These are phyloP conservation scores for Chlorella sp. DNA, from an alignment of 139 green algal species.

Conservation along the genomic window DNA sequence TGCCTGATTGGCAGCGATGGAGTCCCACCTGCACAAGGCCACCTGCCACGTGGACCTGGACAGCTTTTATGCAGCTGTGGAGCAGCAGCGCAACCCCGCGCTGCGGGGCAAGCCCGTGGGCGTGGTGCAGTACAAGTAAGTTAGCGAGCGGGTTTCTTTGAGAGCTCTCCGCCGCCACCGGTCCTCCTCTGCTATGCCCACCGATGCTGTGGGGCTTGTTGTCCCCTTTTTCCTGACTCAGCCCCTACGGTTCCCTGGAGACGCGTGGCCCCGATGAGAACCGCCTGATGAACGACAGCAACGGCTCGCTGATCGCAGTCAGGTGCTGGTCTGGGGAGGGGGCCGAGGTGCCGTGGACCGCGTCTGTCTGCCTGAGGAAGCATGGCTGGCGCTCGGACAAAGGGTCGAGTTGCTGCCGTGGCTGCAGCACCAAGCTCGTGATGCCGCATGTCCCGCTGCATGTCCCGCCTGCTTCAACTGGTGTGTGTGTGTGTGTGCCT, in stretches of 20 bases:
- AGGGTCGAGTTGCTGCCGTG: not conserved
- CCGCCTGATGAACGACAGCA: slow-evolving; percentile 56
- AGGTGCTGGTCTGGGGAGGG: slow-evolving; percentile 53
- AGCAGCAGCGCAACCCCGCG: slow-evolving; percentile 4
- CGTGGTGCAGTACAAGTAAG: slow-evolving; percentile 10
- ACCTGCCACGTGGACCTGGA: not conserved
- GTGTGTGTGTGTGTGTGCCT: too few relatives aligned
- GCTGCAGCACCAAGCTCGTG: too few relatives aligned
- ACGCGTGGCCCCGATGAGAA: slow-evolving; percentile 46
- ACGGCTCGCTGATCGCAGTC: slow-evolving; percentile 81
- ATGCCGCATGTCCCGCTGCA: too few relatives aligned
- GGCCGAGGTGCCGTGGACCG: not conserved
- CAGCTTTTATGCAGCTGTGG: not conserved
- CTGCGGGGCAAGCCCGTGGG: slow-evolving; percentile 61
- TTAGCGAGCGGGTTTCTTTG: not conserved
- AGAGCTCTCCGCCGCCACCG: too few relatives aligned
- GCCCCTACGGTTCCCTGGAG: slow-evolving; percentile 58
- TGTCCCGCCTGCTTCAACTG: too few relatives aligned
- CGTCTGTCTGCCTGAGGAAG: not conserved
- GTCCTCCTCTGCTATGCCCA: not conserved
- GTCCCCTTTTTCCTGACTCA: slow-evolving; percentile 49
- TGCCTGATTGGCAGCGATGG: too few relatives aligned
- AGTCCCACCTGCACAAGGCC: too few relatives aligned
- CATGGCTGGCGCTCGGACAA: not conserved
- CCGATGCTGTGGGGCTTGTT: not conserved